Evolutionary conservation across 2,329 filamentous ascomycete genomes (phyloP).

Genomic region (Aspergillus tamarii): DNA sequence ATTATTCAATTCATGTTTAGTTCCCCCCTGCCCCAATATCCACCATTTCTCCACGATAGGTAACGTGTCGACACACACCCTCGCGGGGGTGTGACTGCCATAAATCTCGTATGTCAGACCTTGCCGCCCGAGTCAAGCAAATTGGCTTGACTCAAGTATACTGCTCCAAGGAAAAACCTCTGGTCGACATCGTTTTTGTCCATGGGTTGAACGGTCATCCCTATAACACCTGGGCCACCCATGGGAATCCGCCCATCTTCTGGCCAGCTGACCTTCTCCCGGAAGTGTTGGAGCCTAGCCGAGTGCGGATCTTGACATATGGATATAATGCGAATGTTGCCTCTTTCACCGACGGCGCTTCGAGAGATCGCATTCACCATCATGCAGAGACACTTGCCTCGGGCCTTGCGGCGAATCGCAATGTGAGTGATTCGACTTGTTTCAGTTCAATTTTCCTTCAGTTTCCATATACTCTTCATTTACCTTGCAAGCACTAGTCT

Average conservation of each 20-base stretch:
- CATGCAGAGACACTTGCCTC: conserved; percentile 71
- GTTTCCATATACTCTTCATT: too few relatives aligned
- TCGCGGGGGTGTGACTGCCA: background rate
- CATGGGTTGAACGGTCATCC: conserved; percentile 72
- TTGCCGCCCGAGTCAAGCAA: conserved; percentile 35
- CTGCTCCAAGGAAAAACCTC: conserved; percentile 38
- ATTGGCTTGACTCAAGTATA: conserved; percentile 49
- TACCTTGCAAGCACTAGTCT: too few relatives aligned
- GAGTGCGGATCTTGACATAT: conserved; percentile 70
- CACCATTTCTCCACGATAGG: background rate
- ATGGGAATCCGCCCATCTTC: conserved; percentile 50
- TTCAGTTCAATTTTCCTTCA: background rate
- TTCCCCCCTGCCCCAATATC: too few relatives aligned
- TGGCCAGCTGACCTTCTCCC: conserved; percentile 73
- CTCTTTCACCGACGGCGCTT: conserved; percentile 55
- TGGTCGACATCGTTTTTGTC: conserved; percentile 65
- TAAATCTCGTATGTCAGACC: conserved; percentile 22
- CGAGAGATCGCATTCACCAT: conserved; percentile 69
- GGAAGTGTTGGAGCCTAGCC: conserved; percentile 57
- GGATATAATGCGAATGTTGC: conserved; percentile 72
- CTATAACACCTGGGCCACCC: conserved; percentile 63
- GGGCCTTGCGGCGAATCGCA: conserved; percentile 65
- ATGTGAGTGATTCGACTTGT: conserved; percentile 36
- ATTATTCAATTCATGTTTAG: background rate
- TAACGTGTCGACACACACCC: background rate